Percentiles rank a stretch among this genome's conserved stretches.
Conservation (phyloP, 2,329 filamentous ascomycete species). For the Scortechinia acanthostroma region DNA sequence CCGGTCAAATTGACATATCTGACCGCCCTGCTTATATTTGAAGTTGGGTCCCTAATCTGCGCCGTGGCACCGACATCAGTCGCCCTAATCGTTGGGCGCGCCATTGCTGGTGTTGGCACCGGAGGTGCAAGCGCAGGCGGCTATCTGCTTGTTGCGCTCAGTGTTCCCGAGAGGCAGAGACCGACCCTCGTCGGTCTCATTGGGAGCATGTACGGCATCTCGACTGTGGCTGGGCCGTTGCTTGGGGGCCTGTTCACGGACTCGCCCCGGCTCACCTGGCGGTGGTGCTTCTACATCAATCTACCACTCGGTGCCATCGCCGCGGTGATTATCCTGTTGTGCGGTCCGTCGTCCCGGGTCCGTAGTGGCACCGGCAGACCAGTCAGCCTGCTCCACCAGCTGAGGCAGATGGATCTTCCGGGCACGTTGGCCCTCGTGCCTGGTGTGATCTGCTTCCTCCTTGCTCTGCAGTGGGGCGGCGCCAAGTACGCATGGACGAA, state of each 20-base stretch:
- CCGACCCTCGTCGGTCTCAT: conserved; percentile 15
- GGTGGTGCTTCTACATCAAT: conserved; percentile 22
- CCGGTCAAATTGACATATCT: conserved; percentile 31
- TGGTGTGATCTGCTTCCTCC: conserved; percentile 30
- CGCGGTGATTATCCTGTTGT: conserved; percentile 11
- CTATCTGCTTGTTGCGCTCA: conserved; percentile 28
- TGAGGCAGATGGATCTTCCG: conserved; percentile 11
- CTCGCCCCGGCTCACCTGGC: conserved; percentile 9
- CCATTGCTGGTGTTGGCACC: conserved; percentile 27
- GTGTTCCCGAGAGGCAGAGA: conserved; percentile 21
- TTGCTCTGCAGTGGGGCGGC: conserved; percentile 37
- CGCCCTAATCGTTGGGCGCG: conserved; percentile 23
- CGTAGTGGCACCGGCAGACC: conserved; percentile 7
- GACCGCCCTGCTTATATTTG: conserved; percentile 26
- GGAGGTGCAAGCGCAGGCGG: conserved; percentile 36
- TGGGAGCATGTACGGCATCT: too few relatives aligned
- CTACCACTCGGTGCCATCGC: conserved; percentile 18
- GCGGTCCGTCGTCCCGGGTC: conserved; percentile 6
- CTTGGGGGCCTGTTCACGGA: conserved; percentile 21
- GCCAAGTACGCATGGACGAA: conserved; percentile 22
- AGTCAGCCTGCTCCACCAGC: conserved; percentile 9
- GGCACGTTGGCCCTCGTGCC: conserved; percentile 16
- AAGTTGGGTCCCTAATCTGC: conserved; percentile 32
- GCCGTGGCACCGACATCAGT: conserved; percentile 18
- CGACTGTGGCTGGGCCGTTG: conserved; percentile 3